phyloP scores from a whole-genome alignment of 257 asterid species.

The Nicotiana tabacum region DNA sequence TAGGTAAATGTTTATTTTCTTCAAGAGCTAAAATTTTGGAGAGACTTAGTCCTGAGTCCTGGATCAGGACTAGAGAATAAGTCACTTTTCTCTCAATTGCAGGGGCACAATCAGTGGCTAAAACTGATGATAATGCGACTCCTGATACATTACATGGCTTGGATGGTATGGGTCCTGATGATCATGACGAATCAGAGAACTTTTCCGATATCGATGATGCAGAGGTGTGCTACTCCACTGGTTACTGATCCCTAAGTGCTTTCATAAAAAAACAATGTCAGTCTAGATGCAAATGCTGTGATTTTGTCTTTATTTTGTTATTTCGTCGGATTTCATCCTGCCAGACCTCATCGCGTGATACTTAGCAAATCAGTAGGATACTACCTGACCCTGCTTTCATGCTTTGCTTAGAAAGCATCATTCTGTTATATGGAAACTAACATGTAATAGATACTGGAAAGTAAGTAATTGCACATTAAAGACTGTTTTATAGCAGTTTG shows the following conservation, averaged over 20 bases:
- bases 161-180: conserved; percentile 27
- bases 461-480: not conserved
- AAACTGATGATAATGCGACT: conserved; percentile 16
- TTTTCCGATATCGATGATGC: conserved; percentile 79
- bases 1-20: conserved; percentile 27
- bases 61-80: not conserved
- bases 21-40: not conserved
- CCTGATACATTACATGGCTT: conserved; percentile 23
- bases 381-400: conserved; percentile 6
- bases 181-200: conserved; percentile 52
- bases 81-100: conserved; percentile 14
- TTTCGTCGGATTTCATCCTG: not conserved
- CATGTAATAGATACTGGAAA: not conserved
- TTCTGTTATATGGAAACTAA: not conserved
- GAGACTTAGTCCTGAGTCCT: not conserved
- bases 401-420: not conserved
- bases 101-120: conserved; percentile 30
- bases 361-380: not conserved
- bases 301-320: not conserved
- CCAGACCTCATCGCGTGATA: not conserved
- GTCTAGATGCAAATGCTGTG: not conserved
- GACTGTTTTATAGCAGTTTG: not conserved
- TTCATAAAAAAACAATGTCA: not conserved
- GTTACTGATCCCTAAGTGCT: not conserved
- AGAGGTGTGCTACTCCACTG: conserved; percentile 43